Evolutionary conservation across 2,329 filamentous ascomycete genomes (phyloP), one percentile per base, ranked within the genome.

Genomic region (Aspergillus ruber): DNA sequence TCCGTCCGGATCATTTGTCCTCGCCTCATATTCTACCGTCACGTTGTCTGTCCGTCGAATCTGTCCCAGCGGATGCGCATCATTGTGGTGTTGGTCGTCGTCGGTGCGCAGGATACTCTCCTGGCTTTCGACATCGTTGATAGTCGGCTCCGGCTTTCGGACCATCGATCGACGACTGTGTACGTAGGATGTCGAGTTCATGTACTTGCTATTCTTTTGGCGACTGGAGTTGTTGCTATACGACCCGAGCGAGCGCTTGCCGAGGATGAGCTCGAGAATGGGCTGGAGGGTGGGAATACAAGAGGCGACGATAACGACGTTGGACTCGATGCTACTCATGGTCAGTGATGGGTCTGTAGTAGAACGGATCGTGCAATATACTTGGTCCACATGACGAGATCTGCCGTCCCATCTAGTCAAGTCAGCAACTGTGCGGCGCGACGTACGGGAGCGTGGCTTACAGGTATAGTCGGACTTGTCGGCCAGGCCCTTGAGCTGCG

Each of bases 301-400:
- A 6, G 61, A 58, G 15, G 64, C 61, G 23, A 67, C 57, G 42
- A 65, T 56, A 49, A 66, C 56, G 40, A 60, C 54, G 48, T 66
- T 57, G 8, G 58, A 61, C 54, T 67, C 64, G 27, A 67, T 57
- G 42, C 58, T 62, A 39, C 35, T 12, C 15, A 13, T 41, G 33
- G n/a, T 39, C 18, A 41, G 17, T 42, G 27, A 18, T n/a, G 12
- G 10, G 20, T 17, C n/a, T 38, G 3, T n/a, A 39, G 15, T 2
- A 17, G 18, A 21, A 25, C 21, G 5, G n/a, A 9, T 13, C 8
- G 0, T 17, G 2, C 27, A 15, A 9, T 42, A 45, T 62, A 73
- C 72, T 67, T 62, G 8, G 72, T 74, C 72, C 73, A 76, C 41
- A 74, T 67, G 3, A 73, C 63, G 6, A 74, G 59, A 18, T 73